These are phyloP conservation scores for Penstemon eatonii DNA, from an alignment of 257 asterid species.

Conservation along the genomic window DNA sequence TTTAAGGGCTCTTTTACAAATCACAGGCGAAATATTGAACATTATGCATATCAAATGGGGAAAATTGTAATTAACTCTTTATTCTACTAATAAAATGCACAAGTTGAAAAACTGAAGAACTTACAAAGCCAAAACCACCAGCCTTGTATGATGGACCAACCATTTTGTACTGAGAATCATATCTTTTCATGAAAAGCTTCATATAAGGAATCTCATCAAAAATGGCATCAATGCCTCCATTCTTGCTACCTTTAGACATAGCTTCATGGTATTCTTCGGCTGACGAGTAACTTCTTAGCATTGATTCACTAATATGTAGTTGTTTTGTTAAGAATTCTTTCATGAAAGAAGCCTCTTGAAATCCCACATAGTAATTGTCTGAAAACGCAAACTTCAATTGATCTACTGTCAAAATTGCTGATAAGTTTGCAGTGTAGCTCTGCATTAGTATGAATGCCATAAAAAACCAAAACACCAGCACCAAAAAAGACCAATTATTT, in stretches of 20 bases:
- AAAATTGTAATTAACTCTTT: no score
- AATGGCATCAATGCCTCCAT: constrained; percentile 52
- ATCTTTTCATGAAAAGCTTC: constrained; percentile 39
- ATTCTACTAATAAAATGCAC: no score
- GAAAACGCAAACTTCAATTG: constrained; percentile 40
- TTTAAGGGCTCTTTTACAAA: no score
- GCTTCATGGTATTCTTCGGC: constrained; percentile 36
- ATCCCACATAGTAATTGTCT: constrained; percentile 34
- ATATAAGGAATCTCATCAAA: constrained; percentile 52
- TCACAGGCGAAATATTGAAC: no score
- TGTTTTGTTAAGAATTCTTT: constrained; percentile 21
- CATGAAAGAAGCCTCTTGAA: constrained; percentile 43
- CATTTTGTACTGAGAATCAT: constrained; percentile 43
- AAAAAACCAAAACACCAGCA: constrained; percentile 45
- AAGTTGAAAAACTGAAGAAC: constrained; percentile 11
- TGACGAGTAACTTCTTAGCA: constrained; percentile 33
- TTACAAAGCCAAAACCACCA: constrained; percentile 53
- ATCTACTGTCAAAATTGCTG: constrained; percentile 55
- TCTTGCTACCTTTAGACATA: constrained; percentile 45
- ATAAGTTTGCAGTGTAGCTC: constrained; percentile 58
- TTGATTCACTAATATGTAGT: constrained; percentile 26
- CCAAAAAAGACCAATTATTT: constrained; percentile 43
- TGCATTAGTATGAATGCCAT: constrained; percentile 55
- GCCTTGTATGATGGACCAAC: constrained; percentile 49
- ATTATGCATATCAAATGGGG: no score